These are phyloP conservation scores for Cytospora piceae DNA, from an alignment of 2,329 filamentous ascomycete species.

Conservation along the genomic window DNA sequence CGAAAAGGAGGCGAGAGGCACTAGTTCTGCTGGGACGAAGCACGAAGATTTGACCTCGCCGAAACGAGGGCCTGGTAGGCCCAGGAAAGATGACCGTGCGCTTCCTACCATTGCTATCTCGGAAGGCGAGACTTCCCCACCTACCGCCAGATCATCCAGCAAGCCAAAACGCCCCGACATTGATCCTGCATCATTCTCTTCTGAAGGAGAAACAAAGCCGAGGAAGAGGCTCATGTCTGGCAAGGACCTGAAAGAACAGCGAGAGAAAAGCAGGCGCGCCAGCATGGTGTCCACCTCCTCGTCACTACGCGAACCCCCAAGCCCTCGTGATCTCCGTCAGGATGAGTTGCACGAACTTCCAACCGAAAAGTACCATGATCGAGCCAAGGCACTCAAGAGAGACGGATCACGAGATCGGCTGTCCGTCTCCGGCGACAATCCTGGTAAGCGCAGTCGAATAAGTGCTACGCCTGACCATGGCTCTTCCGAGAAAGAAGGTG, in stretches of 20 bases:
- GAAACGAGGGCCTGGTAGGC: constrained; percentile 57
- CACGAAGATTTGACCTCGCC: constrained; percentile 52
- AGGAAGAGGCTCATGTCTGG: constrained; percentile 67
- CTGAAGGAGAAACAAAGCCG: constrained; percentile 64
- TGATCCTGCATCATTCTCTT: constrained; percentile 56
- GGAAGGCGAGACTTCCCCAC: constrained; percentile 58
- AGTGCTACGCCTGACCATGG: constrained; percentile 63
- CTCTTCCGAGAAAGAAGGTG: constrained; percentile 57
- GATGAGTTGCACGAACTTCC: constrained; percentile 56
- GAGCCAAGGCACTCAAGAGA: constrained; percentile 63
- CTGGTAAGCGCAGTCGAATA: constrained; percentile 61
- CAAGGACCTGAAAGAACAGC: constrained; percentile 62
- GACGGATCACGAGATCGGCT: constrained; percentile 63
- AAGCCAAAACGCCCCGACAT: constrained; percentile 60
- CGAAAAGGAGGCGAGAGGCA: constrained; percentile 54
- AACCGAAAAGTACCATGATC: constrained; percentile 61
- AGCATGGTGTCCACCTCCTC: constrained; percentile 62
- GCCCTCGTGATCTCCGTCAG: constrained; percentile 52
- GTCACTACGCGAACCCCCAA: constrained; percentile 55
- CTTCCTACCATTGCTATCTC: constrained; percentile 51
- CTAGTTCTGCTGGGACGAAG: constrained; percentile 47
- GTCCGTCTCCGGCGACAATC: constrained; percentile 53
- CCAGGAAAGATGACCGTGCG: constrained; percentile 58
- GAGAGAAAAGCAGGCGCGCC: constrained; percentile 60
- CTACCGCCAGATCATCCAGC: constrained; percentile 48